Conservation (phyloP, 2,329 filamentous ascomycete species). For the Epichloe elymi region DNA sequence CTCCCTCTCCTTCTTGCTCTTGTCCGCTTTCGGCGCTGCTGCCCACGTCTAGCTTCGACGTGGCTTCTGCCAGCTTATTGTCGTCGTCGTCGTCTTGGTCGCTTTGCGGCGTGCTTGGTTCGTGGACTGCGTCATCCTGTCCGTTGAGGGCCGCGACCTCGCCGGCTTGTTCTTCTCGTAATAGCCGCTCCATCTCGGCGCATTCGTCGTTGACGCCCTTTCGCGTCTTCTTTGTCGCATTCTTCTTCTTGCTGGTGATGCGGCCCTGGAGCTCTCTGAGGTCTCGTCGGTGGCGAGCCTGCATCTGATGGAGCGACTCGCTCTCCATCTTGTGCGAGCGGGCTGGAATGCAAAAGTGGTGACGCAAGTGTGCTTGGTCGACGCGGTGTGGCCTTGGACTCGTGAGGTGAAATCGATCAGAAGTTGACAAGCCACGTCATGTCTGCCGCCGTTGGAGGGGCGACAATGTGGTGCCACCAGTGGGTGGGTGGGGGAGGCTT, state of each 20-base stretch:
- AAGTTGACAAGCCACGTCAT: too few species aligned
- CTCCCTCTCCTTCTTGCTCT: background rate
- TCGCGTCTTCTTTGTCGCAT: slow-evolving; percentile 75
- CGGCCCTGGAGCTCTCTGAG: slow-evolving; percentile 72
- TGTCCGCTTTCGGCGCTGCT: too few species aligned
- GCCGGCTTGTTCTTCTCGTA: slow-evolving; percentile 52
- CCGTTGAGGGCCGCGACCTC: slow-evolving; percentile 35
- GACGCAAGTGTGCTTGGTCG: too few species aligned
- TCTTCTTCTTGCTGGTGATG: slow-evolving; percentile 93
- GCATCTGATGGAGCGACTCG: slow-evolving; percentile 60
- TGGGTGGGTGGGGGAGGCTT: too few species aligned
- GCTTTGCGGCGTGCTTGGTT: background rate
- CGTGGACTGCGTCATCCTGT: background rate
- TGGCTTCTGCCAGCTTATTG: slow-evolving; percentile 6
- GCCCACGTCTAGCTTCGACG: background rate
- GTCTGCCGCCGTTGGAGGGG: too few species aligned
- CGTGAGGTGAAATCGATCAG: too few species aligned
- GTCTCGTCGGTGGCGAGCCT: slow-evolving; percentile 75
- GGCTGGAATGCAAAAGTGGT: too few species aligned
- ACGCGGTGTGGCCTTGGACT: too few species aligned
- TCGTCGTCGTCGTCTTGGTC: slow-evolving; percentile 2
- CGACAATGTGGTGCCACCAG: too few species aligned
- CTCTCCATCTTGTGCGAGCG: slow-evolving; percentile 14
- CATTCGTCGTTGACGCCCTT: slow-evolving; percentile 68
- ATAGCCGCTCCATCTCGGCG: slow-evolving; percentile 51